Evolutionary conservation across 768 basidiomycete species (phyloP).

Genomic region (Panellus pusillus): DNA sequence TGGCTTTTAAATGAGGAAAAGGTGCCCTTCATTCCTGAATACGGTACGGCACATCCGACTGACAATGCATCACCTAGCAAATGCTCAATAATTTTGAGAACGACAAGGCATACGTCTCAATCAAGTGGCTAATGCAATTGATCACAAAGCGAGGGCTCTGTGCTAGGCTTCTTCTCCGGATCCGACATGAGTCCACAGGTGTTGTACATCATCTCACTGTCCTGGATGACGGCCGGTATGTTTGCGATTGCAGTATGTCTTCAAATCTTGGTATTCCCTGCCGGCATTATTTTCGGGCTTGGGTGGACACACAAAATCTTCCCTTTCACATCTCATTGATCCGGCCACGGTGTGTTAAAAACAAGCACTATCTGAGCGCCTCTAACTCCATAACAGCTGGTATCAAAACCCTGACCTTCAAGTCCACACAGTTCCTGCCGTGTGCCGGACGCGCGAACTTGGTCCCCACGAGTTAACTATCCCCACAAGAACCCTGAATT

Average conservation of each 20-base stretch:
- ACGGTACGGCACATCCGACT: too few species aligned
- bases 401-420: background rate
- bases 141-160: background rate
- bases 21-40: too few species aligned
- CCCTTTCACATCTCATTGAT: constrained; percentile 2
- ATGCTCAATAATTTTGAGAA: constrained; percentile 3
- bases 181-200: background rate
- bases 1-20: too few species aligned
- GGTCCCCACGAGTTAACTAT: too few species aligned
- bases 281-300: constrained; percentile 2
- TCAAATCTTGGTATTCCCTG: constrained; percentile 4
- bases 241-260: constrained; percentile 5
- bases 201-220: background rate
- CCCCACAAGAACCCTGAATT: background rate
- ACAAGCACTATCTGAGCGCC: background rate
- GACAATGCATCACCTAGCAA: too few species aligned
- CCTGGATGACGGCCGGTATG: constrained; percentile 1
- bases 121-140: background rate
- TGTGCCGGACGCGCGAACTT: background rate
- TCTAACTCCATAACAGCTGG: background rate
- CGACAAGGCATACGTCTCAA: background rate
- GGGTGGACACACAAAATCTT: constrained; percentile 2
- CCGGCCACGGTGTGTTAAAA: background rate
- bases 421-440: background rate
- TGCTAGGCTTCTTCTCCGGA: background rate